A percentile compares a stretch with the other conserved stretches of the same genome.
Conservation (phyloP, 495 filamentous ascomycete species). For the Sphaerosporella brunnea region DNA sequence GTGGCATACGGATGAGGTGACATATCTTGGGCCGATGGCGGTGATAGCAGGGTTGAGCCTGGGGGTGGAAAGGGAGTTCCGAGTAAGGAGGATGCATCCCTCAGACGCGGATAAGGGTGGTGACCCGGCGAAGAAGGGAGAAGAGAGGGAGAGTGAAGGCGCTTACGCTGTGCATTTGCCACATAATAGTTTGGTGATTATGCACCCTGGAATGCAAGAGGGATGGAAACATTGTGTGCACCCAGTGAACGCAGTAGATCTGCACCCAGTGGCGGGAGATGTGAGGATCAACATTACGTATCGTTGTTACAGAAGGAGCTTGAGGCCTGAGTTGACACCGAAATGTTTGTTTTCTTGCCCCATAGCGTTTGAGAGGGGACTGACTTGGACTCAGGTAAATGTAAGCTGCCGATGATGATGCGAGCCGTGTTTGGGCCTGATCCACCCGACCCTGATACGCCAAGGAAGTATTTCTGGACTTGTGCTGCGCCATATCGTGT, state of each 20-base stretch:
- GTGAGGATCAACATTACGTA: conserved; percentile 86
- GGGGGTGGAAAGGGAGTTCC: conserved; percentile 79
- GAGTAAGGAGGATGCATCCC: conserved; percentile 49
- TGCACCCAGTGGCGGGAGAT: conserved; percentile 64
- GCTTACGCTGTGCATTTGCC: conserved; percentile 83
- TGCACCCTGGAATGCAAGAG: conserved; percentile 86
- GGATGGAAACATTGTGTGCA: conserved; percentile 64
- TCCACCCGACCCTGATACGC: conserved; percentile 42
- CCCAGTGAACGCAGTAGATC: conserved; percentile 54
- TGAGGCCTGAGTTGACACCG: conserved; percentile 55
- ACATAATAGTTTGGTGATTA: conserved; percentile 80
- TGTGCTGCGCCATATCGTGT: conserved; percentile 63
- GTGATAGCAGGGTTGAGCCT: conserved; percentile 80
- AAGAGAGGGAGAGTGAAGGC: conserved; percentile 45
- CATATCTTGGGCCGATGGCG: conserved; percentile 75
- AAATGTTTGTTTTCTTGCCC: conserved; percentile 27
- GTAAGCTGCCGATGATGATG: conserved; percentile 52
- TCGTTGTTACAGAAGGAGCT: conserved; percentile 57
- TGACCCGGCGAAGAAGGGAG: conserved; percentile 18
- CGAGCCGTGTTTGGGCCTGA: conserved; percentile 38
- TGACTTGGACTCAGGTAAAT: conserved; percentile 33
- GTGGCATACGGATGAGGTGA: conserved; percentile 81
- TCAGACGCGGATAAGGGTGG: conserved; percentile 7
- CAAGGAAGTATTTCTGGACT: conserved; percentile 87
- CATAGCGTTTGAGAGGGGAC: conserved; percentile 27